These are phyloP conservation scores for Naumovozyma baii DNA, from an alignment of 805 yeast species.

Conservation along the genomic window DNA sequence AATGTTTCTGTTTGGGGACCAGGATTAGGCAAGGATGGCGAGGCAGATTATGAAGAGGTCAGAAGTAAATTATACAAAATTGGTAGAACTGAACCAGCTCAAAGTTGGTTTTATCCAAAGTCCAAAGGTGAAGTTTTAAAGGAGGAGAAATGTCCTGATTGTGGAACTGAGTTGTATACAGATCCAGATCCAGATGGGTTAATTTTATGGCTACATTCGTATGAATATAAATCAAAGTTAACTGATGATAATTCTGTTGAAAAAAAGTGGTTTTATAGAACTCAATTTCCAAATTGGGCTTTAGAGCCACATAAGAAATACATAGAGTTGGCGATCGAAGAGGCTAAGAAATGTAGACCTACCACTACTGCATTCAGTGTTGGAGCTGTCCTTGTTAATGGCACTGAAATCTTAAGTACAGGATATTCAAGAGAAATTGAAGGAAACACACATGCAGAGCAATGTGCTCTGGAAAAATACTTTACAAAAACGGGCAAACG, in stretches of 20 bases:
- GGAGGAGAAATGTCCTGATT: conserved; percentile 51
- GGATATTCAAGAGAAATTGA: conserved; percentile 87
- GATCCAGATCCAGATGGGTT: conserved; percentile 88
- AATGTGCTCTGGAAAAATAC: conserved; percentile 79
- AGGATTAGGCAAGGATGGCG: conserved; percentile 52
- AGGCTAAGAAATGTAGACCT: conserved; percentile 73
- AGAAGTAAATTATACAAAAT: conserved; percentile 44
- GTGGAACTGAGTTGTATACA: conserved; percentile 62
- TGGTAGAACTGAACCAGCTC: conserved; percentile 62
- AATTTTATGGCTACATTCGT: conserved; percentile 87
- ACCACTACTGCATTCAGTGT: conserved; percentile 85
- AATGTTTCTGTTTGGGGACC: conserved; percentile 75
- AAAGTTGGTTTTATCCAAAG: conserved; percentile 55
- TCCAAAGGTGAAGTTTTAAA: conserved; percentile 57
- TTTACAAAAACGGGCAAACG: conserved; percentile 28
- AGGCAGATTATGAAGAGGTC: conserved; percentile 41
- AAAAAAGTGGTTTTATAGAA: conserved; percentile 60
- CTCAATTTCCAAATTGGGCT: conserved; percentile 82
- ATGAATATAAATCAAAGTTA: conserved; percentile 53
- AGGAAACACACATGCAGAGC: conserved; percentile 97
- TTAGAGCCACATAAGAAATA: conserved; percentile 42
- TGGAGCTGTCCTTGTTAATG: conserved; percentile 76
- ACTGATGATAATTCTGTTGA: conserved; percentile 18
- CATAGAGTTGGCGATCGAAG: conserved; percentile 68
- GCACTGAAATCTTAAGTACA: conserved; percentile 53